Evolutionary conservation across 495 filamentous ascomycete genomes (phyloP), one percentile per base, ranked within the genome.

Genomic region (Penicillium paradoxum): DNA sequence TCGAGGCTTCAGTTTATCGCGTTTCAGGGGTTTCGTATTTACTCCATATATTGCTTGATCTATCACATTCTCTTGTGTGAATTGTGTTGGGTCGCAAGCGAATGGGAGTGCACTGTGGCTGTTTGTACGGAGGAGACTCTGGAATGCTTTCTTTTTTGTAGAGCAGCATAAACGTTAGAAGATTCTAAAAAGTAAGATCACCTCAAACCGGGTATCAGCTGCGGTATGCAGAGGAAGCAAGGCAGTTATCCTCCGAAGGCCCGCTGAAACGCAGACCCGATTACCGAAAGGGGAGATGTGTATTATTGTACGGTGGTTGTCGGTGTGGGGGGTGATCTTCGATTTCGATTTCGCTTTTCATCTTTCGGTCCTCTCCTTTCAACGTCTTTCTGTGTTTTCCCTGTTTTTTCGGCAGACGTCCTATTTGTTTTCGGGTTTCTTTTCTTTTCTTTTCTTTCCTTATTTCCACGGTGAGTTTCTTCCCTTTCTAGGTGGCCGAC

Each of bases 1-100:
- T 60, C 55, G 51, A 58, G 58, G 37, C 48, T 22, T 41, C 19
- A 15, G 5, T 17, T 37, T 1, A 14, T 37, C 1, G 6, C 24
- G 24, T 41, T 60, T 64, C 61, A 66, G 62, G 66, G 29, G 29
- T 59, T 59, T 58, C 59, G 59, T 63, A 64, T 22, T 14, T 6
- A 22, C n/a, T n/a, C n/a, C n/a, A n/a, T n/a, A n/a, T n/a, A n/a
- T n/a, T n/a, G 10, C 4, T 41, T 15, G 27, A 45, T 14, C n/a
- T 18, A 21, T 45, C 42, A 45, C 17, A 45, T 11, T 27, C 2
- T 13, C 13, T 37, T 6, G 0, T 19, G 7, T 18, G 42, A 15
- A 36, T n/a, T 15, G 33, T 36, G 33, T 7, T 37, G 34, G 1
- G n/a, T 15, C 19, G 10, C 15, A 21, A 13, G 25, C 33, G 24